Evolutionary conservation across 2,329 filamentous ascomycete species (phyloP).

Genomic region (Fusarium palustre): DNA sequence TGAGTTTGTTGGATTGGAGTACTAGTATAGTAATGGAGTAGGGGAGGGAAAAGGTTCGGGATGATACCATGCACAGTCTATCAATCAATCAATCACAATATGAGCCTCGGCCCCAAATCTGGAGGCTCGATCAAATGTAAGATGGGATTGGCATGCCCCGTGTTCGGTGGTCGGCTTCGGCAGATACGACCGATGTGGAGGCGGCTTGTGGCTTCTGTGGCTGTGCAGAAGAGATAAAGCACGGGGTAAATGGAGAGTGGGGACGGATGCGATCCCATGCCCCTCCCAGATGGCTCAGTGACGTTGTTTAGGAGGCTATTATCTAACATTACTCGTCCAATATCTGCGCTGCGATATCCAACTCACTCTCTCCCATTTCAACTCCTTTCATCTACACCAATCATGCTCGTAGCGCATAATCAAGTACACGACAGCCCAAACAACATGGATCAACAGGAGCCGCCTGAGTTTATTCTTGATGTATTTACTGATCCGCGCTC

Average conservation of each 20-base stretch:
- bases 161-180: slow-evolving; percentile 23
- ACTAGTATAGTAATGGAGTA: slow-evolving; percentile 14
- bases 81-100: slow-evolving; percentile 9
- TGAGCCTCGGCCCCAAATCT: slow-evolving; percentile 36
- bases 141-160: slow-evolving; percentile 13
- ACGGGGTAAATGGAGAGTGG: slow-evolving; percentile 26
- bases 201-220: slow-evolving; percentile 1
- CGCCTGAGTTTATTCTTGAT: slow-evolving; percentile 92
- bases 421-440: slow-evolving; percentile 34
- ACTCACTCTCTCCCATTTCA: slow-evolving; percentile 12
- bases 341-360: slow-evolving; percentile 6
- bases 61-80: slow-evolving; percentile 19
- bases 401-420: slow-evolving; percentile 43
- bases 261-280: slow-evolving; percentile 17
- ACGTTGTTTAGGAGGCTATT: slow-evolving; percentile 25
- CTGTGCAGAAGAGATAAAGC: slow-evolving; percentile 7
- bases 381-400: slow-evolving; percentile 11
- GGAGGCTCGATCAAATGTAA: slow-evolving; percentile 23
- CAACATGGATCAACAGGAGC: slow-evolving; percentile 63
- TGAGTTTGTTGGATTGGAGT: slow-evolving; percentile 16
- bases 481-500: slow-evolving; percentile 91
- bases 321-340: slow-evolving; percentile 10
- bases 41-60: background rate
- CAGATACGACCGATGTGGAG: slow-evolving; percentile 19
- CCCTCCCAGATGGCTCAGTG: slow-evolving; percentile 25